These are phyloP conservation scores for Lobosporangium transversale DNA, from an alignment of 192 early-diverging fungal genomes.

Conservation along the genomic window DNA sequence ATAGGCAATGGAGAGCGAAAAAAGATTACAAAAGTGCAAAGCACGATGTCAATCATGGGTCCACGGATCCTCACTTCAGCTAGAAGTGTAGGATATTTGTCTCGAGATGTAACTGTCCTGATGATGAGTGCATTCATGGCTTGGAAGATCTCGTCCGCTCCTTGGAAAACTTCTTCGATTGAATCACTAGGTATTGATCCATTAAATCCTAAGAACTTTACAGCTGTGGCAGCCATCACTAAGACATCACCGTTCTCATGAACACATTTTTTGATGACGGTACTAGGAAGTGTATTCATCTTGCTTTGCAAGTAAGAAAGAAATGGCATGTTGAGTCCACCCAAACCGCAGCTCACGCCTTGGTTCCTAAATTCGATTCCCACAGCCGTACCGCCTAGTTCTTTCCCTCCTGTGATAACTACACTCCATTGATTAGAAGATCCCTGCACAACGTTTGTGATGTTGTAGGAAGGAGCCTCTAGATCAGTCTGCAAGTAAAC, in stretches of 20 bases:
- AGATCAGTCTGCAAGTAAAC: too few relatives aligned
- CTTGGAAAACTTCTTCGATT: neutral
- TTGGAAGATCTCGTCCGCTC: neutral
- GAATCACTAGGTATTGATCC: neutral
- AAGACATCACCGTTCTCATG: neutral
- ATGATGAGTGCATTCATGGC: neutral
- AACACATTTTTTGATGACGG: neutral
- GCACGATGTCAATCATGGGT: too few relatives aligned
- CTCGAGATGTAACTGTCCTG: neutral
- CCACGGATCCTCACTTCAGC: too few relatives aligned
- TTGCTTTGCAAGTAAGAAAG: too few relatives aligned
- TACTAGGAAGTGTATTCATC: too few relatives aligned
- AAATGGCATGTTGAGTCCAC: too few relatives aligned
- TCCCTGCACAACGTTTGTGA: too few relatives aligned
- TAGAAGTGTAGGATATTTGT: too few relatives aligned
- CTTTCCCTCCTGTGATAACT: neutral
- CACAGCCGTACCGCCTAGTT: neutral
- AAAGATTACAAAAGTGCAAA: too few relatives aligned
- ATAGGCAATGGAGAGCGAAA: too few relatives aligned
- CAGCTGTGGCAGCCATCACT: neutral
- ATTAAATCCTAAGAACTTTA: neutral
- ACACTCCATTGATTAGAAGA: neutral
- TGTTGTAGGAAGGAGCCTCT: too few relatives aligned
- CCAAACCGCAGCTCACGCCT: neutral
- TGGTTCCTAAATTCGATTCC: neutral